These are phyloP conservation scores for Hypoxylon cercidicola DNA, from an alignment of 495 filamentous ascomycete genomes.

Conservation along the genomic window DNA sequence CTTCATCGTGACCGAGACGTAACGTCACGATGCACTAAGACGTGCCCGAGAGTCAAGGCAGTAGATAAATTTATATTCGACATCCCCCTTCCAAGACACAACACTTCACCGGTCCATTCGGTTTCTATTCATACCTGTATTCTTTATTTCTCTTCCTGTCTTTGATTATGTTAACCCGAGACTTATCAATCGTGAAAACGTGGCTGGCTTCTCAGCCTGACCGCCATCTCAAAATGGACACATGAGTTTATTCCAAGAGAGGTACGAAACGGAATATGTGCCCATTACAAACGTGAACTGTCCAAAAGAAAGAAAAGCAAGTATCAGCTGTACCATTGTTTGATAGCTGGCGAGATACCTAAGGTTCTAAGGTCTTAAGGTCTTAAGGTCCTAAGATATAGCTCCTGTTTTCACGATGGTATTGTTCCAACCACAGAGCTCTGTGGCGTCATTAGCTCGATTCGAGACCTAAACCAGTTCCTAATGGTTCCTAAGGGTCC, in stretches of 20 bases:
- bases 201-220: background rate
- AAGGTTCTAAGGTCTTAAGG: no score
- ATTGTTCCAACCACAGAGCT: slow-evolving; percentile 27
- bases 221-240: background rate
- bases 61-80: no score
- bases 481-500: slow-evolving; percentile 12
- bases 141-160: no score
- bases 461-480: slow-evolving; percentile 5
- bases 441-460: slow-evolving; percentile 15
- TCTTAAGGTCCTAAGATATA: no score
- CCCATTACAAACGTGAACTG: background rate
- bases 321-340: no score
- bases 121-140: background rate
- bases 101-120: no score
- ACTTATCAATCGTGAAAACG: no score
- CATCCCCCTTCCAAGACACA: no score
- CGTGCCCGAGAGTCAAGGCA: slow-evolving; percentile 10
- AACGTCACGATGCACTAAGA: slow-evolving; percentile 21
- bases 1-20: slow-evolving; percentile 15
- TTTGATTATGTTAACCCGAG: no score
- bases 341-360: no score
- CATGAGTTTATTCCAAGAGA: background rate
- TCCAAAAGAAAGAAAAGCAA: background rate
- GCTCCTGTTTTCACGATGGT: slow-evolving; percentile 12
- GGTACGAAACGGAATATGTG: background rate